Base-by-base conservation (phyloP, 108 stramenopile genomes). In the Skeletonema tropicum region DNA sequence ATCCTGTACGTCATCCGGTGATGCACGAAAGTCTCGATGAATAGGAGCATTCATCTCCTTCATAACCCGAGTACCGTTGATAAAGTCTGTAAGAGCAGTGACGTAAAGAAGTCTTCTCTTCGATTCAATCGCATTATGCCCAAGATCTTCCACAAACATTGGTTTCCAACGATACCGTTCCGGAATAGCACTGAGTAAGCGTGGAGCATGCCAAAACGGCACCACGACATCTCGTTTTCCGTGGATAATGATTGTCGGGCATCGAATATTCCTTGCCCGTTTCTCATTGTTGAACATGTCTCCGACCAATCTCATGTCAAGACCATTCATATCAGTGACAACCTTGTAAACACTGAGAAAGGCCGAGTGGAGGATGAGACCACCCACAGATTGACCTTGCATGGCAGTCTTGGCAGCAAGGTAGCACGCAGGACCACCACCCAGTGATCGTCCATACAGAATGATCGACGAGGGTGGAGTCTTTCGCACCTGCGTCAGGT, bases 161-260 rank as follows among this genome's bases (percentile, higher is more conserved):
- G 92, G 92, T 60, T 76, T 85, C 31, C 86, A 85, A 31, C 88
- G 55, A 63, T 65, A 86, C 17, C 87, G 80, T 0, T 68, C 68
- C 13, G 87, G 88, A 8, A 89, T 74, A 0, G 84, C 83, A 21
- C 85, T 61, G 13, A 91, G 85, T 11, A 93, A 79, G 12, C 85
- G 84, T 21, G 76, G 83, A 8, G 87, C 92, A 60, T 92, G 92
- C 85, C 89, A 86, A 59, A 91, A 91, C 32, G 94, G 92, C n/a
- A 95, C 88, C 7, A 93, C 80, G 59, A 83, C 87, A 58, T 93
- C 94, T 23, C 80, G 62, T 42, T 86, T 86, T 6, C 94, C 92
- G 42, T 91, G 90, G 23, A 91, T 89, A n/a, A 89, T 85, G 57
- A 88, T 82, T 2, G 89, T 70, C 23, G 90, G 90, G 80, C 89